These are phyloP conservation scores for Colletotrichum lindemuthianum DNA, from an alignment of 2,329 filamentous ascomycete species.

Conservation along the genomic window DNA sequence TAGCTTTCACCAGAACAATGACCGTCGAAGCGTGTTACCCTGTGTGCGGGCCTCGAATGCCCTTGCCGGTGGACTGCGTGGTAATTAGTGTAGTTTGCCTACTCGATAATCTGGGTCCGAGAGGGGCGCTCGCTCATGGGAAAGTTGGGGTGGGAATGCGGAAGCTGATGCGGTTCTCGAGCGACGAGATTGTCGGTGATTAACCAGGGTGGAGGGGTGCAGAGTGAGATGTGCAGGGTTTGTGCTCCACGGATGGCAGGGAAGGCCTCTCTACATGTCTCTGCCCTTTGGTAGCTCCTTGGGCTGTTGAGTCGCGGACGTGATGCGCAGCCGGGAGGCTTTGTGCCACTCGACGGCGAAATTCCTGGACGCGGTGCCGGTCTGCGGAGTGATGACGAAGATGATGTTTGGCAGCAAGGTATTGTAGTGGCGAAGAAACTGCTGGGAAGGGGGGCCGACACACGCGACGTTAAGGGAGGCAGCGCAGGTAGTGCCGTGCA, in stretches of 20 bases:
- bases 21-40: no score
- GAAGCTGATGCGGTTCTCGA: slow-evolving; percentile 9
- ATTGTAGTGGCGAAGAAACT: no score
- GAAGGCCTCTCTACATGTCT: neutral
- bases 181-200: slow-evolving; percentile 11
- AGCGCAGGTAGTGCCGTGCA: no score
- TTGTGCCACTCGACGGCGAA: no score
- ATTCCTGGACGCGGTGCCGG: no score
- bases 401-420: no score
- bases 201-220: neutral
- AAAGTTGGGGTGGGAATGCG: slow-evolving; percentile 23
- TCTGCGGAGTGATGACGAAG: no score
- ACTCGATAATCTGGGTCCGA: slow-evolving; percentile 11
- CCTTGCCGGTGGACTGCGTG: neutral
- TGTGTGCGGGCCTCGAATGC: neutral
- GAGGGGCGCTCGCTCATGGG: slow-evolving; percentile 15
- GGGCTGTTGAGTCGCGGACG: no score
- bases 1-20: no score
- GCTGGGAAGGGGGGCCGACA: no score
- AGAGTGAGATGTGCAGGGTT: neutral
- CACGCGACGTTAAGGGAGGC: no score
- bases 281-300: neutral
- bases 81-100: neutral
- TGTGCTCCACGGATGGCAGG: slow-evolving; percentile 1
- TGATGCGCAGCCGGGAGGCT: no score